A percentile compares a stretch with the other conserved stretches of the same genome.
Conservation (phyloP, 768 basidiomycete genomes). For the Cyathus striatus region DNA sequence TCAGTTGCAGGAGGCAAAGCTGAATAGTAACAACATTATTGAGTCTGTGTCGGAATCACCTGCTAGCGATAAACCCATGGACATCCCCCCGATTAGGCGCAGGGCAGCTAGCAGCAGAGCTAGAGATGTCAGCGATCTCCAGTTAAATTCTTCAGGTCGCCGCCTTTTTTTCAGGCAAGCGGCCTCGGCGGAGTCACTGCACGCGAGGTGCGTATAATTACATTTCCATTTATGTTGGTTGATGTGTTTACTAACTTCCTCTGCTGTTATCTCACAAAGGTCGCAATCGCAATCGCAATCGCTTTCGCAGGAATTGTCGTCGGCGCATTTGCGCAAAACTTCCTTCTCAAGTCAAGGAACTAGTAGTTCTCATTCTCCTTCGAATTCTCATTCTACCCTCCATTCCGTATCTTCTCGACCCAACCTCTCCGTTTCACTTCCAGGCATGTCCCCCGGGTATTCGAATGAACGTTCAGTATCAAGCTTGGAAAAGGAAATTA, state of each 20-base stretch:
- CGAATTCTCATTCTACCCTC: constrained; percentile 44
- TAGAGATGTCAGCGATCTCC: constrained; percentile 45
- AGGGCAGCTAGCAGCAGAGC: constrained; percentile 45
- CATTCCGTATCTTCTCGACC: constrained; percentile 34
- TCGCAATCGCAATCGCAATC: constrained; percentile 93
- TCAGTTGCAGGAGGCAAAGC: constrained; percentile 86
- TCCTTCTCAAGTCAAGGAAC: constrained; percentile 76
- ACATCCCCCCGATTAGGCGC: constrained; percentile 39
- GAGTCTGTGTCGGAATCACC: constrained; percentile 33
- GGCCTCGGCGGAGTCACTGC: constrained; percentile 83
- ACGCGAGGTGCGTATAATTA: constrained; percentile 58
- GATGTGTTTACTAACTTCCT: constrained; percentile 7
- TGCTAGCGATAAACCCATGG: constrained; percentile 34
- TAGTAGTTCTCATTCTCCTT: constrained; percentile 57
- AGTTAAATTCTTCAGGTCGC: constrained; percentile 45
- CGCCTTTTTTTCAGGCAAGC: constrained; percentile 87
- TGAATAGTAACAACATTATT: constrained; percentile 42
- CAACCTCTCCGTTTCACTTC: constrained; percentile 56
- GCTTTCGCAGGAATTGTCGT: constrained; percentile 95
- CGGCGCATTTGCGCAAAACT: constrained; percentile 78
- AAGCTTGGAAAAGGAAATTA: constrained; percentile 92
- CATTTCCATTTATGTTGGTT: constrained; percentile 4
- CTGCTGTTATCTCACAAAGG: constrained; percentile 32
- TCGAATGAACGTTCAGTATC: constrained; percentile 68
- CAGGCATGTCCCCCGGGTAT: constrained; percentile 23